A percentile compares a stretch with the other conserved stretches of the same genome.
These are phyloP conservation scores for Pyrenochaeta sp. DNA, from an alignment of 2,329 filamentous ascomycete species.

Conservation along the genomic window DNA sequence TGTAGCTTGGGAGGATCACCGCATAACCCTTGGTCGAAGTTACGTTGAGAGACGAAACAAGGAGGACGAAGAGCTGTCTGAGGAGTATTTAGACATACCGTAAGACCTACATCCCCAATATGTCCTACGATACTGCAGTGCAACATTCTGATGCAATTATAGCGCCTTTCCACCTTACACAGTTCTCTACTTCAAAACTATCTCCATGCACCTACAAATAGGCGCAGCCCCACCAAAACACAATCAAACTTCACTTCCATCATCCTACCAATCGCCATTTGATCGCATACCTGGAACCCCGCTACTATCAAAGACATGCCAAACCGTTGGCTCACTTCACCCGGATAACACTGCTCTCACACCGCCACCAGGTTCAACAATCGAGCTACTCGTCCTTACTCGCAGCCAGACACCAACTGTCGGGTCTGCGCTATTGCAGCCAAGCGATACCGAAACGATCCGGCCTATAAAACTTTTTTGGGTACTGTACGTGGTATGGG, in stretches of 20 bases:
- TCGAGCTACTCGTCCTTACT: slow-evolving; percentile 2
- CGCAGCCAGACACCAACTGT: slow-evolving; percentile 1
- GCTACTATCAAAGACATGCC: background rate
- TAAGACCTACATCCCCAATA: background rate
- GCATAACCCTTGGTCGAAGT: background rate
- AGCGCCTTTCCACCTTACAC: slow-evolving; percentile 3
- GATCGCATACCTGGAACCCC: background rate
- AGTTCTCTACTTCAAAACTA: slow-evolving; percentile 3
- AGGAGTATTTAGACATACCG: background rate
- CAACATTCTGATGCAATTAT: background rate
- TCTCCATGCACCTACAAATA: slow-evolving; percentile 1
- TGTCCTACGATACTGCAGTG: background rate
- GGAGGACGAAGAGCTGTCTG: background rate
- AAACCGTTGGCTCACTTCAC: background rate
- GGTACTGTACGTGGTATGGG: slow-evolving; percentile 4
- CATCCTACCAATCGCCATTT: background rate
- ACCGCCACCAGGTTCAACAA: background rate
- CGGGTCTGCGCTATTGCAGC: background rate
- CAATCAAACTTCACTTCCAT: no score
- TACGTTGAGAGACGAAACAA: background rate
- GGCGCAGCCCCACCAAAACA: background rate
- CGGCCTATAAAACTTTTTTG: slow-evolving; percentile 3
- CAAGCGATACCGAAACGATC: background rate
- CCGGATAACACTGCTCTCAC: background rate
- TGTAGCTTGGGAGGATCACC: background rate